Conservation (phyloP, 495 filamentous ascomycete genomes). For the Chaetomium fimeti region DNA sequence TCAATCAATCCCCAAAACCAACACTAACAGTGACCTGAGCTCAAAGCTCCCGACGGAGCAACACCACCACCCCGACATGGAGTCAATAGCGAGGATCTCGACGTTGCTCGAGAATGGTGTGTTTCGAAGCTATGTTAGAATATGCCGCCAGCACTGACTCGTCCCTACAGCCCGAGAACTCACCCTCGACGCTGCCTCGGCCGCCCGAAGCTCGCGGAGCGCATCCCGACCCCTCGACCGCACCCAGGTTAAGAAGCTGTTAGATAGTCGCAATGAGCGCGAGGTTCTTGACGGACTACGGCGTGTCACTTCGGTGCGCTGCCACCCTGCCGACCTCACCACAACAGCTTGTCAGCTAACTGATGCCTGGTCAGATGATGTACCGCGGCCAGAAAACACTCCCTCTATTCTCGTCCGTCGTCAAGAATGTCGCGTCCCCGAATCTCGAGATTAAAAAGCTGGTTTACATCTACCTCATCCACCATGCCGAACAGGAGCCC, state of each 20-base stretch:
- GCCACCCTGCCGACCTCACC: constrained; percentile 3
- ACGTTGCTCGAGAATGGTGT: constrained; percentile 88
- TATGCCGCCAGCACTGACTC: constrained; percentile 12
- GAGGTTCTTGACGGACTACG: constrained; percentile 91
- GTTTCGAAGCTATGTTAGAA: constrained; percentile 15
- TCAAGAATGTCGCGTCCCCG: constrained; percentile 92
- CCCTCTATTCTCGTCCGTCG: constrained; percentile 86
- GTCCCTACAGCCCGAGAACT: constrained; percentile 74
- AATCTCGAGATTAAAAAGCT: constrained; percentile 94
- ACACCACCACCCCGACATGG: constrained; percentile 52
- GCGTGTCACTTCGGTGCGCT: constrained; percentile 78
- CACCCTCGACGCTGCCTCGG: constrained; percentile 92
- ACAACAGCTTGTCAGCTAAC: constrained; percentile 23
- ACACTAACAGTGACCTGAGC: not conserved
- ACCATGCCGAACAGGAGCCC: constrained; percentile 91
- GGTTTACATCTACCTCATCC: constrained; percentile 95
- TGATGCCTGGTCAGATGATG: constrained; percentile 67
- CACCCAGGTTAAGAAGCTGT: constrained; percentile 81
- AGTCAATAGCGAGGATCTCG: constrained; percentile 94
- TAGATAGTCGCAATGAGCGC: constrained; percentile 90
- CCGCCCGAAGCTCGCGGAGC: constrained; percentile 58
- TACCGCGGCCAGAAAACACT: constrained; percentile 80
- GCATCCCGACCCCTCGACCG: constrained; percentile 53
- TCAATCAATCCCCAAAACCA: constrained; percentile 1
- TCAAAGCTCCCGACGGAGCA: constrained; percentile 10